Evolutionary conservation across 2,329 filamentous ascomycete genomes (phyloP), one percentile per base, ranked within the genome.

Genomic region (Ascochyta lentis): DNA sequence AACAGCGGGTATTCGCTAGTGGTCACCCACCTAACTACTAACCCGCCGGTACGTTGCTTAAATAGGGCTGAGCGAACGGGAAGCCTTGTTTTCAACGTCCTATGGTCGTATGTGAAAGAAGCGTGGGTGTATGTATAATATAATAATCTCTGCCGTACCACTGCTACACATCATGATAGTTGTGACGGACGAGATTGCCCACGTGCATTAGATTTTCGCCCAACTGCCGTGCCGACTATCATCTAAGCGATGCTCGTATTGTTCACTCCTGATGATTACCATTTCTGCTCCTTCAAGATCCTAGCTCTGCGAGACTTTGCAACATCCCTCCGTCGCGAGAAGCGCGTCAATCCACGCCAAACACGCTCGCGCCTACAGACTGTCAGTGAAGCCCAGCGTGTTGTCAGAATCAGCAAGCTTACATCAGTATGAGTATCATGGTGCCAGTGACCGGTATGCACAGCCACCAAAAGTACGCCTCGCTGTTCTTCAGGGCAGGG

Each of bases 391-490:
- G 7, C 3, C n/a, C 4, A 42, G 12, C 6, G 8, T 13, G 16
- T 13, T n/a, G 9, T 6, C 4, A 12, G 13, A 4, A 7, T 19
- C 16, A n/a, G 19, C 19, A 24, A 12, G 43, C 51, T 54, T 15
- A 49, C 62, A 62, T 58, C 24, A 75, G 48, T 1, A 66, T 55
- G 10, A 73, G 10, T 10, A 70, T 56, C 10, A 71, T 75, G 0
- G 63, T 71, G 4, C 73, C 60, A 56, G 78, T 71, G 13, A 73
- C 65, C 1, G 79, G 79, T 0, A 74, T 59, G 1, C 78, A 77
- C 6, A 80, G 73, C 12, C 69, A 55, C 77, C 78, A 81, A 57
- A 80, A 81, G 65, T 75, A 81, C 67, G 72, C 70, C 66, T 86
- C 84, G 65, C 86, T 75, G 2, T 74, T 54, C 10, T 83, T 56